phyloP scores from a whole-genome alignment of 257 asterid genomes.

The Nicotiana otophora region DNA sequence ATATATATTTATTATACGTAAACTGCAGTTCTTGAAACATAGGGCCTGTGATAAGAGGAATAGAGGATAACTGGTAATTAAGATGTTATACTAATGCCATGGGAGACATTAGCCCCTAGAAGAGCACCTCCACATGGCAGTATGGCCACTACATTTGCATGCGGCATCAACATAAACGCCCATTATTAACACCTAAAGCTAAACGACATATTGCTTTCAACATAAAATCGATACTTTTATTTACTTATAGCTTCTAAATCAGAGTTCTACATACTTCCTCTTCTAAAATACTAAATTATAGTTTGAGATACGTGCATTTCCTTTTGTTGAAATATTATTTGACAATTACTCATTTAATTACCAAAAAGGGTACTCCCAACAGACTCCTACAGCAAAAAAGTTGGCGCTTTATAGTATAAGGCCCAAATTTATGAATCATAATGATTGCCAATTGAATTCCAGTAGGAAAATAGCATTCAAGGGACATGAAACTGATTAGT shows the following conservation, averaged over 20 bases:
- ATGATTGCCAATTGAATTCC: background rate
- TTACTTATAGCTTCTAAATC: background rate
- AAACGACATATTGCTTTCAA: background rate
- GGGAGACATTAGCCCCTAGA: background rate
- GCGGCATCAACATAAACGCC: background rate
- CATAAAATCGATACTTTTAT: background rate
- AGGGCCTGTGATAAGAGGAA: background rate
- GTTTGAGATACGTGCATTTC: background rate
- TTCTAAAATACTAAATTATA: background rate
- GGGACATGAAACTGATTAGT: slow-evolving; percentile 5
- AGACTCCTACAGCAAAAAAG: background rate
- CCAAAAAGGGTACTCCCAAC: background rate
- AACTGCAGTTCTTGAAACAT: background rate
- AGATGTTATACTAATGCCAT: background rate
- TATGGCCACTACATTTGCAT: background rate
- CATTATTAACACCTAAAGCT: background rate
- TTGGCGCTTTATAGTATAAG: background rate
- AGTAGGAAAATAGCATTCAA: background rate
- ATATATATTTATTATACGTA: background rate
- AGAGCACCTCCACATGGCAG: background rate
- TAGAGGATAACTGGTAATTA: background rate
- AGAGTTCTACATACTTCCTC: background rate
- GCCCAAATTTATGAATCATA: background rate
- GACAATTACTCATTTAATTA: background rate
- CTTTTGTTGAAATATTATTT: background rate